phyloP scores from a whole-genome alignment of 2,329 filamentous ascomycete species.

The Lasiodiplodia sp. region DNA sequence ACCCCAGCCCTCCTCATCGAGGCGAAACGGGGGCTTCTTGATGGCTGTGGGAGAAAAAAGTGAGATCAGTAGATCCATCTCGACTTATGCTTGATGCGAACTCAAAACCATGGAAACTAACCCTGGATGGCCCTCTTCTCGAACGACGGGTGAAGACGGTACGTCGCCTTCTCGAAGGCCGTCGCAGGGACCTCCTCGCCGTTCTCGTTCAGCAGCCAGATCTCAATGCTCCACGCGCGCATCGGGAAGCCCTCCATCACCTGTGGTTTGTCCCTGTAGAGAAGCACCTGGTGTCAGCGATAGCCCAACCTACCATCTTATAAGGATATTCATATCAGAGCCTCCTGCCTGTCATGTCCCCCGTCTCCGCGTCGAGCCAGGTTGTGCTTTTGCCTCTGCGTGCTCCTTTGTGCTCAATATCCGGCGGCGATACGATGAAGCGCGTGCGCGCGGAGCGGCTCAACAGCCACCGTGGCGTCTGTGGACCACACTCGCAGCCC shows the following conservation, averaged over 20 bases:
- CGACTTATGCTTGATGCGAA: not conserved
- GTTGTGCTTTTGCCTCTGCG: not conserved
- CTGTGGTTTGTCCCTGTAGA: slow-evolving; percentile 74
- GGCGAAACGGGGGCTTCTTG: slow-evolving; percentile 84
- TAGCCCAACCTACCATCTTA: not conserved
- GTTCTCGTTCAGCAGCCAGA: slow-evolving; percentile 84
- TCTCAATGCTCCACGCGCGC: slow-evolving; percentile 87
- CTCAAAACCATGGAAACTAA: slow-evolving; percentile 57
- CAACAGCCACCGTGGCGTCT: not conserved
- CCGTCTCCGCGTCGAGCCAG: not conserved
- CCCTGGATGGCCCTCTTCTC: slow-evolving; percentile 79
- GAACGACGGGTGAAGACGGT: slow-evolving; percentile 94
- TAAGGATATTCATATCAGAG: not conserved
- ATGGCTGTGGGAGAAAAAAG: slow-evolving; percentile 64
- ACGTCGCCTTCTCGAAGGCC: slow-evolving; percentile 90
- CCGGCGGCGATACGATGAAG: not conserved
- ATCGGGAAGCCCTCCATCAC: slow-evolving; percentile 89
- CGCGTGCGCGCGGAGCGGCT: not conserved
- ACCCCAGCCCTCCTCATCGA: slow-evolving; percentile 95
- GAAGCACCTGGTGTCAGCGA: slow-evolving; percentile 8
- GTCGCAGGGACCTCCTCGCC: slow-evolving; percentile 83
- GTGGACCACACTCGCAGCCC: not conserved
- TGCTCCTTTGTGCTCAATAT: not conserved
- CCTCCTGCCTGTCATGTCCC: not conserved
- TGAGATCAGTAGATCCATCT: not conserved